Evolutionary conservation across 2,329 filamentous ascomycete genomes (phyloP).

Genomic region (Arthroderma uncinatum): DNA sequence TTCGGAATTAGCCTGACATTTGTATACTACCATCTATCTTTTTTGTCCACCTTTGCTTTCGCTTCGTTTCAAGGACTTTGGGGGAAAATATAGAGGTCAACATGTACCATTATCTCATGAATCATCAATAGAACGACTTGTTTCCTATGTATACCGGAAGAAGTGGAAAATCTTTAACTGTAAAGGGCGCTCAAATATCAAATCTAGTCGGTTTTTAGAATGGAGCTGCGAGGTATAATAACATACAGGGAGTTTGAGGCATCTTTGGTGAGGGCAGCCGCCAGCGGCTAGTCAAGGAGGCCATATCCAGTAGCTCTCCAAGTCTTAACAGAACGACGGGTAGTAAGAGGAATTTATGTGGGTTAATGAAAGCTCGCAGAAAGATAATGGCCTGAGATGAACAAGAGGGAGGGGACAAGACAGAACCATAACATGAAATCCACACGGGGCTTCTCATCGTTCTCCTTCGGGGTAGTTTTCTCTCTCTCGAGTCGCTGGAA

Average conservation of each 20-base stretch:
- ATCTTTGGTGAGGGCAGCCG: no score
- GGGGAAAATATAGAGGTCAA: slow-evolving; percentile 1
- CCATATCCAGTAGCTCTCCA: no score
- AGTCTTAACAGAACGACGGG: not conserved
- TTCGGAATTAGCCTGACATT: slow-evolving; percentile 11
- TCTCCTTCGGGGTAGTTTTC: not conserved
- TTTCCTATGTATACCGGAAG: not conserved
- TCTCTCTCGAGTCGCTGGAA: slow-evolving; percentile 1
- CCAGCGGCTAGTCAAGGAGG: no score
- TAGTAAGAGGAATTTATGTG: no score
- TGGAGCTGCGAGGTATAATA: no score
- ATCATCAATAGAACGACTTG: not conserved
- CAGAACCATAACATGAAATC: slow-evolving; percentile 8
- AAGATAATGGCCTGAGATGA: slow-evolving; percentile 3
- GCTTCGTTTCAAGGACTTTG: not conserved
- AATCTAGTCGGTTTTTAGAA: not conserved
- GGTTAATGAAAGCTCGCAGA: not conserved
- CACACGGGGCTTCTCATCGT: not conserved
- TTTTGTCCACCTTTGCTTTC: not conserved
- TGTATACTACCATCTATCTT: not conserved
- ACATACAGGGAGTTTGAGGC: no score
- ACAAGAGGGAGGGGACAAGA: slow-evolving; percentile 1
- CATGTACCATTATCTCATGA: not conserved
- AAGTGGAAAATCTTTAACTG: no score
- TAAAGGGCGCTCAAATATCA: not conserved